Conservation (phyloP, 805 yeast genomes). For the Barnettozyma populi region DNA sequence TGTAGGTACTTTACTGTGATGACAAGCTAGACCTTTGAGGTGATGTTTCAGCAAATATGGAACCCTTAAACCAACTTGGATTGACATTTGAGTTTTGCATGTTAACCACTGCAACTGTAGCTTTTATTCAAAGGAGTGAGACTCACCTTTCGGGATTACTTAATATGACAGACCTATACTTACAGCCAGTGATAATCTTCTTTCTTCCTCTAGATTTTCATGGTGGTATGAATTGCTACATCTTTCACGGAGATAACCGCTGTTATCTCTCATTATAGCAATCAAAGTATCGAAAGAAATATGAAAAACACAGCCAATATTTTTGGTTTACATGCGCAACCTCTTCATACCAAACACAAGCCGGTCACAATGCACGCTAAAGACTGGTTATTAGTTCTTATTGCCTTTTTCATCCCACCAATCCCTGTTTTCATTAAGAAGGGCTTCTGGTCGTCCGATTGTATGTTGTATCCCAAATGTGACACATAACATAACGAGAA, state of each 20-base stretch:
- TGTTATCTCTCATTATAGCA: background rate
- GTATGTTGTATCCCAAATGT: slow-evolving; percentile 20
- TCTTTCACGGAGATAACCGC: background rate
- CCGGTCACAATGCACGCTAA: slow-evolving; percentile 28
- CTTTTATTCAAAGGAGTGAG: too few species aligned
- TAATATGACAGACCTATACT: too few species aligned
- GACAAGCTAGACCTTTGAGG: too few species aligned
- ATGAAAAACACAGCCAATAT: background rate
- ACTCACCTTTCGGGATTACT: too few species aligned
- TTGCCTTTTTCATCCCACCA: slow-evolving; percentile 69
- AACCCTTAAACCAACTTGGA: too few species aligned
- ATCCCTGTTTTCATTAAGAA: slow-evolving; percentile 65
- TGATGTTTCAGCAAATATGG: too few species aligned
- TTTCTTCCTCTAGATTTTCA: too few species aligned
- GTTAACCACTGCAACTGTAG: too few species aligned
- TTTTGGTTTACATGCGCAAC: background rate
- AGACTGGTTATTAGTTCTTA: slow-evolving; percentile 62
- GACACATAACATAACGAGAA: background rate
- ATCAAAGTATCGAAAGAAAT: background rate
- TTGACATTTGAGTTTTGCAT: too few species aligned
- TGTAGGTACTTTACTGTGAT: too few species aligned
- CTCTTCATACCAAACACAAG: background rate
- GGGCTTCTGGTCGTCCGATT: slow-evolving; percentile 54
- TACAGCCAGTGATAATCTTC: too few species aligned
- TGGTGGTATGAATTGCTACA: background rate